A percentile compares a stretch with the other conserved stretches of the same genome.
These are phyloP conservation scores for Cichorium intybus DNA, from an alignment of 140 eudicot genomes.

Conservation along the genomic window DNA sequence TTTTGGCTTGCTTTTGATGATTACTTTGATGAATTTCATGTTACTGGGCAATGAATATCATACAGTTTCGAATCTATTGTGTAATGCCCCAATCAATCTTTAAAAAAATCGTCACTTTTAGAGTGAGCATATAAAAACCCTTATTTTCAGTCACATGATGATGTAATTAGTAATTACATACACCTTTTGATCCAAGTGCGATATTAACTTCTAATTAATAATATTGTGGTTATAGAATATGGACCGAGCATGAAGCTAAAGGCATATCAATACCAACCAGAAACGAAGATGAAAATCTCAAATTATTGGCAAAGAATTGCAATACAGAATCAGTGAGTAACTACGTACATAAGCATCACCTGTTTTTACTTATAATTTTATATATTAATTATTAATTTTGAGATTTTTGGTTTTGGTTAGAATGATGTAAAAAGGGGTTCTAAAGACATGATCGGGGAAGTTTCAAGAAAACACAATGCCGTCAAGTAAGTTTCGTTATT, in stretches of 20 bases:
- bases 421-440: constrained; percentile 43
- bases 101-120: no score
- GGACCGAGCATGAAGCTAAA: constrained; percentile 74
- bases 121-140: no score
- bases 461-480: constrained; percentile 58
- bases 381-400: neutral
- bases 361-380: neutral
- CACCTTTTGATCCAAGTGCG: neutral
- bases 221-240: constrained; percentile 51
- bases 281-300: constrained; percentile 47
- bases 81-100: neutral
- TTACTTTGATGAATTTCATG: neutral
- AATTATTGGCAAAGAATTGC: constrained; percentile 57
- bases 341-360: constrained; percentile 24
- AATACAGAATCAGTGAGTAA: constrained; percentile 53
- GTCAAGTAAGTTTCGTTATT: constrained; percentile 52
- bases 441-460: constrained; percentile 43
- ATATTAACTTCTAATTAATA: no score
- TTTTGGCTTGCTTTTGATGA: neutral
- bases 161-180: no score
- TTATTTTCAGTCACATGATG: no score
- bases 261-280: constrained; percentile 42
- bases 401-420: constrained; percentile 26
- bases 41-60: neutral
- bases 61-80: neutral